Evolutionary conservation across 169 alveolate species (phyloP).

Genomic region (Sarcocystis neurona): DNA sequence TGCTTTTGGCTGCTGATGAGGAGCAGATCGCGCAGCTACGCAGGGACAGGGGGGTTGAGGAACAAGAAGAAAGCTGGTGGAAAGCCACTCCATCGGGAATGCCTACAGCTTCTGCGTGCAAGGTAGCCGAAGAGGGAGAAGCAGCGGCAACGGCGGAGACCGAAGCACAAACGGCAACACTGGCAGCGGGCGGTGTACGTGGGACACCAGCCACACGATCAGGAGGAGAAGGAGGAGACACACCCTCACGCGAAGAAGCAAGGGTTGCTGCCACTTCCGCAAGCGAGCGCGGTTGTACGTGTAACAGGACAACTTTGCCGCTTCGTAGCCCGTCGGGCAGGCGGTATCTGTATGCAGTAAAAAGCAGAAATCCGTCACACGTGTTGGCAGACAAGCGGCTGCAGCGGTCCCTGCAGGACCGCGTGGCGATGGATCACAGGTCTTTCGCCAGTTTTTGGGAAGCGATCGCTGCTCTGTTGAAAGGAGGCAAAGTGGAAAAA

Average conservation of each 20-base stretch:
- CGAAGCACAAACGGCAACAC: no score
- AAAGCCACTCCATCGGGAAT: background rate
- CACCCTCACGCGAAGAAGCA: no score
- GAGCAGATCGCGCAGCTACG: background rate
- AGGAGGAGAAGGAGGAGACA: no score
- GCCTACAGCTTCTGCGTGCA: background rate
- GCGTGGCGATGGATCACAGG: background rate
- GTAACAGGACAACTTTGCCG: no score
- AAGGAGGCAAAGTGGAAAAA: background rate
- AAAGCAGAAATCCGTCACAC: no score
- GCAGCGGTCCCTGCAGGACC: background rate
- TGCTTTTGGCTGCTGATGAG: background rate
- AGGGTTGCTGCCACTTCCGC: no score
- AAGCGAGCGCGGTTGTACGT: no score
- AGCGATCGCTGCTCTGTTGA: constrained; percentile 2
- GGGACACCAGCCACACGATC: no score
- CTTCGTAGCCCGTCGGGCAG: background rate
- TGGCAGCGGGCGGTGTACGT: no score
- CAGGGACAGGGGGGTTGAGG: background rate
- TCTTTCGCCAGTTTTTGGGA: constrained; percentile 7
- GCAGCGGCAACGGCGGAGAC: no score
- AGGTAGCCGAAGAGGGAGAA: background rate
- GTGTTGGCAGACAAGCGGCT: no score
- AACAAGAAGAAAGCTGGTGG: background rate
- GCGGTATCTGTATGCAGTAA: no score